Evolutionary conservation across 768 basidiomycete genomes (phyloP), one percentile per base, ranked within the genome.

Genomic region (Suillus tomentosus): DNA sequence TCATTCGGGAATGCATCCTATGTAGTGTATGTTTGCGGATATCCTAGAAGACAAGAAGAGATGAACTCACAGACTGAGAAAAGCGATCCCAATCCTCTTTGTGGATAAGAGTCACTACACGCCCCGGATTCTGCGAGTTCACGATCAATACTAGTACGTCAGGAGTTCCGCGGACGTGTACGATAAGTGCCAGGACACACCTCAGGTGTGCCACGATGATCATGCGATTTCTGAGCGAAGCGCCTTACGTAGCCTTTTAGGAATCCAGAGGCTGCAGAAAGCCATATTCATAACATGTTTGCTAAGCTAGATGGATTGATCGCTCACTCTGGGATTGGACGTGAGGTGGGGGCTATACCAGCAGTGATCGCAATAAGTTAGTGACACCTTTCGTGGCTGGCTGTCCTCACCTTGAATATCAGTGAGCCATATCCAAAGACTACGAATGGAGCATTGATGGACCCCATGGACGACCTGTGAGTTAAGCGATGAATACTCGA

Each of bases 381-480:
- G 22, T 15, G 27, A 27, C 0, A 58, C 61, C 3, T 34, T 45
- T 53, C 17, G 5, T 19, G 31, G 31, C 6, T 24, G 50, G n/a
- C 9, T 43, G 27, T 31, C 5, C 73, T 63, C 71, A 89, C 94
- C 84, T 94, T 96, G 84, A 91, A 96, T 63, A 96, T 95, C 47
- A 97, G 82, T 7, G 93, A 95, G 13, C 95, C 95, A 69, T 97
- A 97, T 37, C 94, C 94, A 69, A 96, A 97, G 14, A 96, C 91
- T 60, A 92, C 81, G 72, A 89, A 95, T 24, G 78, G 76, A 65
- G 65, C 48, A 9, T 62, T 42, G 31, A 53, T 45, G 22, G 48
- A 53, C 14, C 37, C 40, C 64, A 64, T 64, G 8, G 31, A 34
- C 5, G 22, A 8, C 22, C 15, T 39, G 37, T 15, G 4, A 15